These are phyloP conservation scores for Helotiales sp. DNA, from an alignment of 2,329 filamentous ascomycete genomes.

Conservation along the genomic window DNA sequence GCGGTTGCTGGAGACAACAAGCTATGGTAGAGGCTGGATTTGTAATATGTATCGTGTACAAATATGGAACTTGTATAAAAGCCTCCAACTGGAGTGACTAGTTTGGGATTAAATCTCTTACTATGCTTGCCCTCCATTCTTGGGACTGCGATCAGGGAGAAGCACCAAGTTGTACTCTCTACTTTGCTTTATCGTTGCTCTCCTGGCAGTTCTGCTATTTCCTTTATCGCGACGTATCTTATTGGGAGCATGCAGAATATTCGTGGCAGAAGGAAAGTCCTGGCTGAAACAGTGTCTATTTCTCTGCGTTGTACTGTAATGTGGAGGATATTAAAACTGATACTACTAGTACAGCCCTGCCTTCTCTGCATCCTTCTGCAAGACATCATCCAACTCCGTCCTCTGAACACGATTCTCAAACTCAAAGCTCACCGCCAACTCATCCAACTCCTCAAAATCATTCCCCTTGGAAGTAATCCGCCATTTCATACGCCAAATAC, in stretches of 20 bases:
- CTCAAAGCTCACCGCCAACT: constrained; percentile 51
- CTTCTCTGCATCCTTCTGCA: constrained; percentile 49
- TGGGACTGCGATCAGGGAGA: background rate
- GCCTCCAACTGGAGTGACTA: background rate
- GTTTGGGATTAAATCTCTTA: background rate
- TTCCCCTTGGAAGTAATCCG: constrained; percentile 57
- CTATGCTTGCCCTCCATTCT: too few relatives aligned
- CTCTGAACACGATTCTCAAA: constrained; percentile 56
- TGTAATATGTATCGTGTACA: constrained; percentile 5
- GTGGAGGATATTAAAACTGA: background rate
- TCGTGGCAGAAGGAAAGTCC: too few relatives aligned
- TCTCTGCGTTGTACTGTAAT: background rate
- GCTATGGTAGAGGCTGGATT: constrained; percentile 38
- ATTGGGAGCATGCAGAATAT: background rate
- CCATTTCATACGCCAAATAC: constrained; percentile 58
- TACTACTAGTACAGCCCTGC: background rate
- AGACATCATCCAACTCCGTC: constrained; percentile 53
- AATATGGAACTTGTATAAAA: constrained; percentile 4
- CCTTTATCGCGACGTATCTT: too few relatives aligned
- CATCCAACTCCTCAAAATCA: constrained; percentile 56
- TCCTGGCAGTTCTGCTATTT: background rate
- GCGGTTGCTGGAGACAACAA: constrained; percentile 40
- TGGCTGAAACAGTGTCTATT: background rate
- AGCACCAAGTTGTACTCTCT: too few relatives aligned
- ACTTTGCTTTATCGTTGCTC: background rate